Evolutionary conservation across 1,284 basidiomycete genomes (phyloP), one percentile per base, ranked within the genome.

Genomic region (Cutaneotrichosporon cutaneum): DNA sequence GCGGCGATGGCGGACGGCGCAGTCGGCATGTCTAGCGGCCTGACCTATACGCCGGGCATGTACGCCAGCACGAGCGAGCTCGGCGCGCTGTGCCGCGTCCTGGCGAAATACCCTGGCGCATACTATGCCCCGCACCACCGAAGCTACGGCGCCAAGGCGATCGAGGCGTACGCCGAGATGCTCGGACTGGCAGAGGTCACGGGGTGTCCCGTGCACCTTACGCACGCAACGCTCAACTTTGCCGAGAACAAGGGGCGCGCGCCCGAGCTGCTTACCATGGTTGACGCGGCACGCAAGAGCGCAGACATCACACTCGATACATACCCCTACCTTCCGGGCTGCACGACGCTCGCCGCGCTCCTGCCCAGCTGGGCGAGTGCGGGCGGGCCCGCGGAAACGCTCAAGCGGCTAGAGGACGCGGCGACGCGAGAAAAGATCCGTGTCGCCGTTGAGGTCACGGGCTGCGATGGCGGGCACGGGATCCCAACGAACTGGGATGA

Each of bases 11-110:
- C 59, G 4, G 64, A 79, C 58, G 77, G 77, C 16, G 77, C 77
- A 0, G 68, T 79, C 3, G 77, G 77, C 42, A 78, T 79, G 76
- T 75, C 73, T 2, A 70, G 68, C 53, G 77, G 77, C 32, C 65
- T 79, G 48, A 79, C 77, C 7, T 79, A 79, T 58, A 76, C 76
- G 1, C 77, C 77, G 1, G 77, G 77, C 13, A 79, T 79, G 77
- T 79, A 79, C 63, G 77, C 77, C 2, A 70, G 70, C 14, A 75
- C 68, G 16, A 70, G 71, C 6, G 77, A 79, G 63, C 70, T 79
- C 1, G 70, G 67, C 0, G 58, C 62, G 2, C 62, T 79, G 3
- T 78, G 75, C 56, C 35, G 58, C 14, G 56, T 63, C 1, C 63
- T 79, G 5, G 66, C 66, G 3, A 67, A 72, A 51, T 77, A 61